A percentile compares a stretch with the other conserved stretches of the same genome.
Evolutionary conservation across 305 asterid genomes (phyloP).

Genomic region (Fraxinus sp.): DNA sequence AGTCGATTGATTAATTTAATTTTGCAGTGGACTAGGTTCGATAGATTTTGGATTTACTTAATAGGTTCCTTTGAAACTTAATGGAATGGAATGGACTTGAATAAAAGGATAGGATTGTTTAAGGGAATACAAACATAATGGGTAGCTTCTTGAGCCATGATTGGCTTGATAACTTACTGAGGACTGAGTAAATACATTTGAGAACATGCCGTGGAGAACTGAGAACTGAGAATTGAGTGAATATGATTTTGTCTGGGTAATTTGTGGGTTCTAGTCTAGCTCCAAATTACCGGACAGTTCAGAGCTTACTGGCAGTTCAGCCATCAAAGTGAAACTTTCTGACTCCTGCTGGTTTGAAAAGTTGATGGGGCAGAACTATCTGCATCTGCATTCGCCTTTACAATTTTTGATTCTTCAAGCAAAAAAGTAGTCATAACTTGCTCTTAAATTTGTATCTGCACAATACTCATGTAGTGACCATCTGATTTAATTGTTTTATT

Average conservation of each 20-base stretch:
- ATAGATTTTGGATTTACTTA: neutral
- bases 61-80: slow-evolving; percentile 12
- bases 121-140: neutral
- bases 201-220: neutral
- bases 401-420: neutral
- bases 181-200: neutral
- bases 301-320: slow-evolving; percentile 3
- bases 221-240: neutral
- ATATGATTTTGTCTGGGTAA: slow-evolving; percentile 2
- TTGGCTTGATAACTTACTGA: slow-evolving; percentile 14
- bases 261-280: slow-evolving; percentile 4
- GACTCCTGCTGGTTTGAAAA: neutral
- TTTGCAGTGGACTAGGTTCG: neutral
- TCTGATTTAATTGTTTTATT: slow-evolving; percentile 18
- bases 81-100: neutral
- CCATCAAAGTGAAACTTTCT: neutral
- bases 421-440: neutral
- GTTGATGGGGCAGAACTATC: neutral
- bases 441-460: neutral
- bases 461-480: neutral
- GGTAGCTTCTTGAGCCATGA: neutral
- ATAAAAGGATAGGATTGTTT: neutral
- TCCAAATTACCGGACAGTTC: slow-evolving; percentile 11
- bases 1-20: neutral
- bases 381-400: neutral